These are phyloP conservation scores for Picea abies DNA, from an alignment of 83 land plant species.

Conservation along the genomic window DNA sequence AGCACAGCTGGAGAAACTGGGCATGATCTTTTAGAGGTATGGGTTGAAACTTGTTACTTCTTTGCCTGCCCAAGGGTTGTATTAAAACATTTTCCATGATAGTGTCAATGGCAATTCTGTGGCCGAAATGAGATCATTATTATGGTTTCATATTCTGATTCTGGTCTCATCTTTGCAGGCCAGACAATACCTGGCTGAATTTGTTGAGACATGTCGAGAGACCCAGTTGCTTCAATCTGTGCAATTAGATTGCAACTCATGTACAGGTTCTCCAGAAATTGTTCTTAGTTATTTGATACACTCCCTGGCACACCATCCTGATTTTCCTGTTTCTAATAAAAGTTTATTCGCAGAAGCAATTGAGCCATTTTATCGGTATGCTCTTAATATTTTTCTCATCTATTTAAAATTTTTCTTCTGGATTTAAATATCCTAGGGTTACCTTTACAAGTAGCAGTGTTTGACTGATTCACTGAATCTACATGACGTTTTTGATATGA, in stretches of 20 bases:
- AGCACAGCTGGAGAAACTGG: slow-evolving; percentile 21
- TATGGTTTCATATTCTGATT: not conserved
- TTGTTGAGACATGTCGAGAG: slow-evolving; percentile 53
- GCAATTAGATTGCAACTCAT: slow-evolving; percentile 31
- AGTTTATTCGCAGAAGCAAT: slow-evolving; percentile 43
- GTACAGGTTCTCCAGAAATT: slow-evolving; percentile 40
- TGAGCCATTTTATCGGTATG: slow-evolving; percentile 58
- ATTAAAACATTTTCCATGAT: not conserved
- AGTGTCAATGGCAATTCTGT: not conserved
- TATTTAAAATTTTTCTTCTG: not conserved
- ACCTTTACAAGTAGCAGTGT: not conserved
- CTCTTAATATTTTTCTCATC: not conserved
- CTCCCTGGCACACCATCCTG: slow-evolving; percentile 61
- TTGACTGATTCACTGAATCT: not conserved
- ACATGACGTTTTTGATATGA: slow-evolving; percentile 3
- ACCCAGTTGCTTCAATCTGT: slow-evolving; percentile 34
- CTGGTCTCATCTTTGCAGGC: slow-evolving; percentile 24
- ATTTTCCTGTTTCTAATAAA: slow-evolving; percentile 47
- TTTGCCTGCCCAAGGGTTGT: not conserved
- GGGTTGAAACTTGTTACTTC: not conserved
- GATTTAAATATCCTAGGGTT: not conserved
- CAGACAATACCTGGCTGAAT: slow-evolving; percentile 49
- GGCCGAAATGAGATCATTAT: not conserved
- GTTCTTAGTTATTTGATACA: slow-evolving; percentile 62
- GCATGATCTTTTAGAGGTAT: slow-evolving; percentile 51